Evolutionary conservation across 331 rosid genomes (phyloP), one percentile per base, ranked within the genome.

Genomic region (Erythrophleum ivorense): DNA sequence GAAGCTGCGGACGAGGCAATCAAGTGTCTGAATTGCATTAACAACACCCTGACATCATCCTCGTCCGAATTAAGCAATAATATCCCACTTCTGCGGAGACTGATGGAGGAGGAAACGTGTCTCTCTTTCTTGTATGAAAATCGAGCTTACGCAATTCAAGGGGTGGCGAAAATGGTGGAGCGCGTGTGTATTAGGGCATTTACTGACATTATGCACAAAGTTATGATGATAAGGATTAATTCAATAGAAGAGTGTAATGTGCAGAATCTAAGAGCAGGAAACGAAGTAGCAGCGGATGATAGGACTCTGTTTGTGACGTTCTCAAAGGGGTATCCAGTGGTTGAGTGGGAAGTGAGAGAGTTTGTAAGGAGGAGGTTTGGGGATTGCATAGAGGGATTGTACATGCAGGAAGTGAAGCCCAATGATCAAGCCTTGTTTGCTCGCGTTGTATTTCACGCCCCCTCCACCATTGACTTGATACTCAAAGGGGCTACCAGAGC

Each of bases 281-380:
- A 1, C 6, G 6, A 15, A 50, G 38, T 48, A 0, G 64, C 80
- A 0, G 86, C 86, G 0, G 91, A 88, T 24, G 91, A 79, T 0
- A 76, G 97, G 85, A 88, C 97, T 0, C 65, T 94, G 88, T 94
- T 94, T 18, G 85, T 94, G 79, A 92, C 97, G 0, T 94, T 94
- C 86, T 92, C 98, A 0, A 90, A 90, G 1, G 97, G 97, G 3
- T 91, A 90, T 9, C 92, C 86, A 0, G 90, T 94, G 1, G 71
- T 62, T 0, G 98, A 94, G 48, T 48, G 82, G 84, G 98, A 94
- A 62, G 85, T 94, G 50, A 80, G 80, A 7, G 89, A 92, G 8
- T 90, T 90, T 46, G 71, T 94, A 29, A 74, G 38, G 0, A 43
- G 45, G 52, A 58, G 43, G 0, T 90, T 73, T 53, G 98, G 98